A percentile compares a stretch with the other conserved stretches of the same genome.
Conservation (phyloP, 176 grass and related monocot genomes). For the Cenchrus americanus region DNA sequence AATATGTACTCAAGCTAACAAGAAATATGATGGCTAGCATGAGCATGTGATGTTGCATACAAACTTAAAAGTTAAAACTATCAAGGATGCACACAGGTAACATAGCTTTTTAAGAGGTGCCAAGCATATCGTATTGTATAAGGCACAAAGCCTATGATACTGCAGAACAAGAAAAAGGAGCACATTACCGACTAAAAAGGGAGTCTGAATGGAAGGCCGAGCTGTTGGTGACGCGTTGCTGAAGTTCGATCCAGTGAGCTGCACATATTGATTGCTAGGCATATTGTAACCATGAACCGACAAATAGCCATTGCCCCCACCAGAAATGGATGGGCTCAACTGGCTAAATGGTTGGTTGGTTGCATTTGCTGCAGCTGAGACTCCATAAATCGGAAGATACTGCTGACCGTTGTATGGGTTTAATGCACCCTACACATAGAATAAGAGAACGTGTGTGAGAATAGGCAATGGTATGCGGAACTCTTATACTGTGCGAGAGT, state of each 20-base stretch:
- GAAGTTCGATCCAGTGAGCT: constrained; percentile 69
- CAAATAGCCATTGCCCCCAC: constrained; percentile 56
- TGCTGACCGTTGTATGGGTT: constrained; percentile 75
- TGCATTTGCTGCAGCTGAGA: constrained; percentile 68
- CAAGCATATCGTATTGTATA: constrained; percentile 12
- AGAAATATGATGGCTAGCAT: background rate
- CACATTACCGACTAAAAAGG: constrained; percentile 76
- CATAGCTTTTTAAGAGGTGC: background rate
- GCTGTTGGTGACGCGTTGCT: constrained; percentile 55
- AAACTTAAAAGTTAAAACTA: background rate
- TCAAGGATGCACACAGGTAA: constrained; percentile 9
- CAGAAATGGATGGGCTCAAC: constrained; percentile 64
- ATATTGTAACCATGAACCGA: constrained; percentile 71
- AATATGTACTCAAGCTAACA: background rate
- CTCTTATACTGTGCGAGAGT: constrained; percentile 4
- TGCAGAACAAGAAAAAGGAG: background rate
- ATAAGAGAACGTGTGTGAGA: constrained; percentile 28
- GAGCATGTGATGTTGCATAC: background rate
- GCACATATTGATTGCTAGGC: constrained; percentile 71
- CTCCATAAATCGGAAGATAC: constrained; percentile 77
- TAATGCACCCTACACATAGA: constrained; percentile 65
- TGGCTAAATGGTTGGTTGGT: constrained; percentile 68
- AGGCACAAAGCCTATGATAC: background rate
- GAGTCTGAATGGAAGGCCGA: constrained; percentile 71
- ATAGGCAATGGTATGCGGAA: constrained; percentile 13